phyloP scores from a whole-genome alignment of 73 alveolate genomes.

The Diophrys sp. region DNA sequence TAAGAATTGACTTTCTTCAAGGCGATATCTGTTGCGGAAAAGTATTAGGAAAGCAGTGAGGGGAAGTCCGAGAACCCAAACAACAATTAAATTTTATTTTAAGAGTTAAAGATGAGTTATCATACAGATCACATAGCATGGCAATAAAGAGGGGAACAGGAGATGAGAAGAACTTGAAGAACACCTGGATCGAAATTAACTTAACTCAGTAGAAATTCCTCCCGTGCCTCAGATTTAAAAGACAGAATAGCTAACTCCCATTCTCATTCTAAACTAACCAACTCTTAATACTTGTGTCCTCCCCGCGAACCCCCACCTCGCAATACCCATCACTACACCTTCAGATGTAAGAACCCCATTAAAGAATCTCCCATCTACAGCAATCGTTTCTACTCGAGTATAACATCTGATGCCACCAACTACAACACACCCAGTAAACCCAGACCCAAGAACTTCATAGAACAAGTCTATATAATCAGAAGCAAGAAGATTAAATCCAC shows the following conservation, averaged over 20 bases:
- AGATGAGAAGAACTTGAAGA: neutral
- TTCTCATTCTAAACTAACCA: neutral
- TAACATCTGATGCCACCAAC: neutral
- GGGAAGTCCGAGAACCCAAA: no score
- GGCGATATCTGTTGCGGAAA: no score
- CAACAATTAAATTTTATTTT: neutral
- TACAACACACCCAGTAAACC: neutral
- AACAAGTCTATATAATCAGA: neutral
- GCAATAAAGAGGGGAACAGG: slow-evolving; percentile 34
- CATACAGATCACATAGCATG: slow-evolving; percentile 32
- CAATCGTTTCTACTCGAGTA: neutral
- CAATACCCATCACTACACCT: neutral
- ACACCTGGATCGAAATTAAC: neutral
- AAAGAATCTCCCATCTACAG: neutral
- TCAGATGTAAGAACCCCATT: neutral
- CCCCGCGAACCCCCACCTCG: neutral
- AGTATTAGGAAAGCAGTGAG: no score
- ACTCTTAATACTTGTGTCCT: neutral
- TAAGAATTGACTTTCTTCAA: no score
- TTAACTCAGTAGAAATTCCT: neutral
- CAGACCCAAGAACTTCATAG: neutral
- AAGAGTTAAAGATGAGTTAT: slow-evolving; percentile 14
- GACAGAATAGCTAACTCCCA: neutral
- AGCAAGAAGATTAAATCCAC: neutral
- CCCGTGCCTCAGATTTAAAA: neutral